Base-by-base conservation (phyloP, 768 basidiomycete species). In the Podaxis sp. region DNA sequence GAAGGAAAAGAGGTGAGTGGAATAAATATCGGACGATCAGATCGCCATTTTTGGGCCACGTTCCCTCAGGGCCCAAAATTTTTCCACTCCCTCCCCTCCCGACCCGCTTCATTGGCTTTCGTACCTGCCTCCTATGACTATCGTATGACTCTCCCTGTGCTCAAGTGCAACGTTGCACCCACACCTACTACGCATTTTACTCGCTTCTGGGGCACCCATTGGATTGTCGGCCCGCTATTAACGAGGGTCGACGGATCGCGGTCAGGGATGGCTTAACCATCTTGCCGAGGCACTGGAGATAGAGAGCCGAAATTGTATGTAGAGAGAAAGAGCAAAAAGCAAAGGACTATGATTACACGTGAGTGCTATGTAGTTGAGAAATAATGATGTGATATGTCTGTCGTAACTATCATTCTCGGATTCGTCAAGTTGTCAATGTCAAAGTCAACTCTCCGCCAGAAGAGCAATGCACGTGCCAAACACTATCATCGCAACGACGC, bases 381-480 rank as follows among this genome's bases (percentile, higher is more conserved):
- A 33, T 33, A 33, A 33, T 33, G 33, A 33, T 33, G 33, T 9
- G 33, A 30, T 33, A 33, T 33, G 33, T 33, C 33, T 8, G 33
- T 33, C 52, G 33, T 54, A 28, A 12, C 17, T 15, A 19, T 33
- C 28, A 15, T 54, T 33, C 12, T 33, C 13, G n/a, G n/a, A 11
- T n/a, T 38, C n/a, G 3, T 36, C 17, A 51, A 51, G 11, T 12
- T 9, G 11, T 38, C 17, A 11, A 12, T 26, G 33, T 17, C 40
- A n/a, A 7, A n/a, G 40, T 58, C 57, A 64, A 22, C 75, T 74
- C 44, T 78, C 74, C 17, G 75, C 77, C 26, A 87, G 72, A 33
- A 85, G 78, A 12, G 83, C 72, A 42, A 87, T 73, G 65, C 82
- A 84, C 2, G 82, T 85, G 6, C 80, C 77, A 63, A 86, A 76